phyloP scores from a whole-genome alignment of 2,329 filamentous ascomycete species.

The Venturia asperata region DNA sequence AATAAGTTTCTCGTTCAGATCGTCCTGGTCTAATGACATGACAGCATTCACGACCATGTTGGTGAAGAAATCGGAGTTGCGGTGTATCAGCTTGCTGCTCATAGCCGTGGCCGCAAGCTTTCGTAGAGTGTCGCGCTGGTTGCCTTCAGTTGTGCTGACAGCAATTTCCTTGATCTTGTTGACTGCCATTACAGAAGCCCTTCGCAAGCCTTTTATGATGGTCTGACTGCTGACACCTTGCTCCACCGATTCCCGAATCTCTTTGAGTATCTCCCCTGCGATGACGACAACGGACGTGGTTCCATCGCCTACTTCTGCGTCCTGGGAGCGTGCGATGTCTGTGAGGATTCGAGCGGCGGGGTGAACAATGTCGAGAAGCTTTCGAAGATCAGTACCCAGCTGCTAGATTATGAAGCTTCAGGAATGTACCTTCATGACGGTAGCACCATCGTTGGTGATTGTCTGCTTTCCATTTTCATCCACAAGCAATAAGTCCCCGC shows the following conservation, averaged over 20 bases:
- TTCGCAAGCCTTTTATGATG: conserved; percentile 92
- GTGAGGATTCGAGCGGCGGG: conserved; percentile 94
- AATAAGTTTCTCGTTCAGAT: conserved; percentile 96
- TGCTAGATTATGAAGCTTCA: background rate
- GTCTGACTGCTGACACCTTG: conserved; percentile 95
- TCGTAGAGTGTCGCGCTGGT: conserved; percentile 76
- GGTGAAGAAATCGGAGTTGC: conserved; percentile 94
- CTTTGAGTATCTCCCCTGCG: conserved; percentile 95
- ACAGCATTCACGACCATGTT: conserved; percentile 99
- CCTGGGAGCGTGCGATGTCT: conserved; percentile 97
- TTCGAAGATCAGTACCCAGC: conserved; percentile 20
- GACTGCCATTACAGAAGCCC: conserved; percentile 81
- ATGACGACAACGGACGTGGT: conserved; percentile 96
- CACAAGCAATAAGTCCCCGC: conserved; percentile 90
- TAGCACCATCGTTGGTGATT: conserved; percentile 98
- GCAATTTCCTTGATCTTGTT: conserved; percentile 99
- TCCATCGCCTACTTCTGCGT: conserved; percentile 96
- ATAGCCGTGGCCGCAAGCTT: conserved; percentile 94
- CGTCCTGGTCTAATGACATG: conserved; percentile 88
- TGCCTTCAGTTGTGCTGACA: conserved; percentile 72
- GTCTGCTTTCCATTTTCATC: conserved; percentile 94
- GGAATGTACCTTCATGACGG: conserved; percentile 83
- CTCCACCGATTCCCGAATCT: conserved; percentile 92
- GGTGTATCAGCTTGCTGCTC: conserved; percentile 99
- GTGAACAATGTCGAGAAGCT: conserved; percentile 97